Evolutionary conservation across 2,329 filamentous ascomycete genomes (phyloP), one percentile per base, ranked within the genome.

Genomic region (Alternaria sp.): DNA sequence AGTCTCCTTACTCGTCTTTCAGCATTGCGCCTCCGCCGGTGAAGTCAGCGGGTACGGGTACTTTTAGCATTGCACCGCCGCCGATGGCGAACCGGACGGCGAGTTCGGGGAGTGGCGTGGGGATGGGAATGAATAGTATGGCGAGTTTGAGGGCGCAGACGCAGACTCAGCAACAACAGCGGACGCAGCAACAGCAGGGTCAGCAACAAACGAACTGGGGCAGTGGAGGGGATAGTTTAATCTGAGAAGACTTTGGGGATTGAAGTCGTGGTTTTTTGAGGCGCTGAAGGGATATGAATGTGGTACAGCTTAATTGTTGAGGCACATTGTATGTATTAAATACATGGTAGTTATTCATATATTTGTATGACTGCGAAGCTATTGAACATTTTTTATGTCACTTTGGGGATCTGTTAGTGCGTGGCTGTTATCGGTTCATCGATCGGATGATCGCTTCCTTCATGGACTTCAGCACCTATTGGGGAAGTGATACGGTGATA

Each of bases 11-110:
- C 34, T 74, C 76, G 13, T 63, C 71, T 2, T 77, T 78, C 46
- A 72, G 71, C 36, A 78, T 79, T 39, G 72, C 75, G n/a, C 77
- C 77, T n/a, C 76, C 78, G 5, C 74, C 76, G 2, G 21, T 31
- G 14, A 72, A 67, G 36, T 40, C 65, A 3, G 49, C 44, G 11
- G 62, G 49, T 10, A 66, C 42, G 2, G 61, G 58, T 21, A 53
- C 70, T 1, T 73, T 73, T 29, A 63, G 63, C n/a, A 74, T 75
- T 52, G 60, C 69, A n/a, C 70, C 69, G 4, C 71, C 71, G 13
- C 69, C 71, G 3, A 53, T 60, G 56, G 62, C 57, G 3, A 56
- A 42, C 45, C 58, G 68, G 42, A 65, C 61, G n/a, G 50, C 49
- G 2, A 66, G 65, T 49, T 50, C 69, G 55, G 68, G 68, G 54